Conservation (phyloP, 441 rosid species). For the Gossypium gossypioides region DNA sequence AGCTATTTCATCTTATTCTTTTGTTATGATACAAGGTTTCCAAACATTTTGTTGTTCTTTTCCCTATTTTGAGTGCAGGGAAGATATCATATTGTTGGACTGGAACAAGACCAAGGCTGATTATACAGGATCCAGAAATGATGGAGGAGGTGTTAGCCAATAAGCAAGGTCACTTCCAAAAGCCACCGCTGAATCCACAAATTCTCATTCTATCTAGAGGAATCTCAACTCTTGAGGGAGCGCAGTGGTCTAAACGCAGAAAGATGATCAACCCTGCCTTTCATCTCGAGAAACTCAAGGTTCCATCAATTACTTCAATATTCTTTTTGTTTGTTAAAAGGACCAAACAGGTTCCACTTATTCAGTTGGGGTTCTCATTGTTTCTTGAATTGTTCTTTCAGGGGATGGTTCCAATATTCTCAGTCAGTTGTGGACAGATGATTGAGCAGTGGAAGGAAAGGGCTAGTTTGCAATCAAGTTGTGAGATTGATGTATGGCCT, state of each 20-base stretch:
- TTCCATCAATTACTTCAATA: not conserved
- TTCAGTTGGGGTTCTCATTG: not conserved
- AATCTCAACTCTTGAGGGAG: constrained; percentile 33
- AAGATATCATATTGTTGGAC: constrained; percentile 32
- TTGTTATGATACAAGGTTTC: not conserved
- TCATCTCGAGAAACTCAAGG: constrained; percentile 40
- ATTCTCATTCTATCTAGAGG: constrained; percentile 30
- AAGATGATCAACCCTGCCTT: constrained; percentile 37
- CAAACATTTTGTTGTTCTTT: not conserved
- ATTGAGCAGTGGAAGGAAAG: constrained; percentile 36
- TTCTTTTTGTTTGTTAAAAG: too few relatives aligned
- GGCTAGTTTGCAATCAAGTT: constrained; percentile 17
- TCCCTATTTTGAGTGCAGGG: constrained; percentile 23
- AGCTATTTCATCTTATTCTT: not conserved
- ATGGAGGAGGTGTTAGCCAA: constrained; percentile 32
- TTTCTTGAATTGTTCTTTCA: not conserved
- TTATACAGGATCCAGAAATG: constrained; percentile 33
- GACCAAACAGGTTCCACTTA: not conserved
- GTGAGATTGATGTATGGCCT: constrained; percentile 44
- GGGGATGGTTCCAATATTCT: constrained; percentile 31
- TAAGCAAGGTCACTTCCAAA: constrained; percentile 33
- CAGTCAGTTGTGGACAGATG: constrained; percentile 27
- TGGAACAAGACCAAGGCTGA: constrained; percentile 33
- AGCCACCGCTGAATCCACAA: constrained; percentile 29
- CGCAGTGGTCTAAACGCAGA: constrained; percentile 37